phyloP scores from a whole-genome alignment of 2,329 filamentous ascomycete species.

The Neonectria punicea region DNA sequence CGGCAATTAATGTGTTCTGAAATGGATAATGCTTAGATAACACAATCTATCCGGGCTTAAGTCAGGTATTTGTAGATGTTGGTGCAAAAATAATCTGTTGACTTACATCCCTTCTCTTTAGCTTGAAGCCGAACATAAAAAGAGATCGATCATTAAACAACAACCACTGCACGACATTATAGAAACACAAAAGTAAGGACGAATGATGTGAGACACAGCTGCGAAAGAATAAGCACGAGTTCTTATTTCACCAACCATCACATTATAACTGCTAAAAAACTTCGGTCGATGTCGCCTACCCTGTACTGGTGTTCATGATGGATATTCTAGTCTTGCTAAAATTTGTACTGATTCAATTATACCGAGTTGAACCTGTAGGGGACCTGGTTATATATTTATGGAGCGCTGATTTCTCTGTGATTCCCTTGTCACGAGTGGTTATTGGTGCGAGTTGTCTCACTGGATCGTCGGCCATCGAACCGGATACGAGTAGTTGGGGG shows the following conservation, averaged over 20 bases:
- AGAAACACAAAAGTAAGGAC: not conserved
- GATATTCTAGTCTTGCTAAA: not conserved
- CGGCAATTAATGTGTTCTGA: no score
- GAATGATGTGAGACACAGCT: not conserved
- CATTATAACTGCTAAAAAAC: not conserved
- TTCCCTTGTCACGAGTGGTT: not conserved
- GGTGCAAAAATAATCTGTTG: no score
- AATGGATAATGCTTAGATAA: no score
- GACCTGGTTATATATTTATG: not conserved
- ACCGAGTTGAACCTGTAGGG: not conserved
- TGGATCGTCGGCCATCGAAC: not conserved
- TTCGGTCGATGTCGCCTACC: not conserved
- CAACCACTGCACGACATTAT: not conserved
- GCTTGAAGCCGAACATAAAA: no score
- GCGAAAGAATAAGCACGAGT: not conserved
- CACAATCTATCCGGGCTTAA: no score
- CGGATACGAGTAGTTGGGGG: not conserved
- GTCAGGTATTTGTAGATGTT: no score
- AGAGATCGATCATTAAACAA: not conserved
- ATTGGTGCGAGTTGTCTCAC: not conserved
- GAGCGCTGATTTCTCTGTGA: not conserved
- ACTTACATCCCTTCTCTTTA: no score
- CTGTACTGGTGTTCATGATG: not conserved
- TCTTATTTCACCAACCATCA: not conserved
- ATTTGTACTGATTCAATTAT: not conserved